A percentile compares a stretch with the other conserved stretches of the same genome.
Evolutionary conservation across 768 basidiomycete genomes (phyloP).

Genomic region (Boletus sensibilis): DNA sequence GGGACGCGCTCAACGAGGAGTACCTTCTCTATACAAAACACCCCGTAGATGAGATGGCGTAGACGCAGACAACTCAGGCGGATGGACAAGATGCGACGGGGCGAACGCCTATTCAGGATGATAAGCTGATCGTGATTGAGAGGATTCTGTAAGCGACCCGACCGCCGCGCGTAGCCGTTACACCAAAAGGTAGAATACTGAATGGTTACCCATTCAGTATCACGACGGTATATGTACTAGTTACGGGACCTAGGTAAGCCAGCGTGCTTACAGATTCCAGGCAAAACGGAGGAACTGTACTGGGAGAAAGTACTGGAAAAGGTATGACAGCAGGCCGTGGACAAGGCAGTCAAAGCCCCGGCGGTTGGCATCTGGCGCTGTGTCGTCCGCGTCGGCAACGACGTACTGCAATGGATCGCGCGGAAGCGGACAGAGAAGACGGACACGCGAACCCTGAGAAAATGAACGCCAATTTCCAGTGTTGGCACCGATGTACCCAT

Average conservation of each 20-base stretch:
- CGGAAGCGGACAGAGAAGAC: slow-evolving; percentile 17
- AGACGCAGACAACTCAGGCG: slow-evolving; percentile 9
- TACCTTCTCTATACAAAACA: slow-evolving; percentile 60
- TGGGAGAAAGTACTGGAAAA: slow-evolving; percentile 82
- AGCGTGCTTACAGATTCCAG: slow-evolving; percentile 38
- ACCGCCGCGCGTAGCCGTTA: too few relatives aligned
- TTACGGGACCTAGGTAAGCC: too few relatives aligned
- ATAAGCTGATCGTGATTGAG: too few relatives aligned
- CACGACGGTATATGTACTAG: too few relatives aligned
- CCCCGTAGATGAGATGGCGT: slow-evolving; percentile 49
- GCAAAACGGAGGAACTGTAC: slow-evolving; percentile 67
- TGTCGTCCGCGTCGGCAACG: background rate
- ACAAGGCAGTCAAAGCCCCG: slow-evolving; percentile 36
- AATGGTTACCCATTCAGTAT: too few relatives aligned
- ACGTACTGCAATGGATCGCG: too few relatives aligned
- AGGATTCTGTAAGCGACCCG: too few relatives aligned
- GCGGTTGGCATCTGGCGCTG: background rate
- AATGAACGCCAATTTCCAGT: background rate
- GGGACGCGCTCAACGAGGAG: slow-evolving; percentile 65
- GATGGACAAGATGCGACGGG: too few relatives aligned
- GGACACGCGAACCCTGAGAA: slow-evolving; percentile 11
- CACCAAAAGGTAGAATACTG: too few relatives aligned
- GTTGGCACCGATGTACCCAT: background rate
- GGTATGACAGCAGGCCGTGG: slow-evolving; percentile 59
- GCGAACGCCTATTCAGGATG: too few relatives aligned